phyloP scores from a whole-genome alignment of 2,329 filamentous ascomycete genomes.

The Cadophora malorum region DNA sequence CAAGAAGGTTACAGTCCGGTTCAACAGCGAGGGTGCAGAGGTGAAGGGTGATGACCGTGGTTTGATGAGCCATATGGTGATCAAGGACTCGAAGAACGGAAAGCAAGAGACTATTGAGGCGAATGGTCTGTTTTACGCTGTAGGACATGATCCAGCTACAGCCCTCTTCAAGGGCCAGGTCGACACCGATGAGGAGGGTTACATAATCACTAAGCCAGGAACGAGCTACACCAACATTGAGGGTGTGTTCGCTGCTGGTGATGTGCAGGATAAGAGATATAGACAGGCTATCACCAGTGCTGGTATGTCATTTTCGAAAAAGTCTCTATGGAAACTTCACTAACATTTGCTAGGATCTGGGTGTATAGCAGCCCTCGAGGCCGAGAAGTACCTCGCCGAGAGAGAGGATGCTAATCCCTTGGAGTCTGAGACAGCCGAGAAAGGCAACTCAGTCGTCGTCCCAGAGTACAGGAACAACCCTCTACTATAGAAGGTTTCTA shows the following conservation, averaged over 20 bases:
- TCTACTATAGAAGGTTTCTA: constrained; percentile 54
- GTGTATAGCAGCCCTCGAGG: constrained; percentile 94
- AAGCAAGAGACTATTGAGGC: constrained; percentile 84
- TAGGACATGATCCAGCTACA: constrained; percentile 95
- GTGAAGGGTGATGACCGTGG: constrained; percentile 85
- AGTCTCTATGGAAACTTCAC: constrained; percentile 24
- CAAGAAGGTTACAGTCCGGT: constrained; percentile 89
- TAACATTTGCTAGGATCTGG: constrained; percentile 70
- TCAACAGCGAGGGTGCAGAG: constrained; percentile 82
- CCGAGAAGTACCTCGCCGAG: constrained; percentile 90
- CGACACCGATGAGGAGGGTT: constrained; percentile 87
- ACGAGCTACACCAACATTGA: constrained; percentile 86
- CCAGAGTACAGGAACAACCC: constrained; percentile 70
- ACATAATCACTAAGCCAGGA: constrained; percentile 87
- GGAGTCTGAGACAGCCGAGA: constrained; percentile 49
- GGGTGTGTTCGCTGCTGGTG: constrained; percentile 94
- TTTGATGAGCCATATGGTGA: constrained; percentile 85
- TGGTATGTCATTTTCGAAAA: constrained; percentile 61
- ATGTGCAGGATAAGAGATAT: constrained; percentile 98
- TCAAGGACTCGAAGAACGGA: constrained; percentile 80
- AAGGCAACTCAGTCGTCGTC: constrained; percentile 58
- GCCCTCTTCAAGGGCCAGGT: constrained; percentile 89
- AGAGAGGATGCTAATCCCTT: constrained; percentile 46
- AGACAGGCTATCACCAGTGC: constrained; percentile 97
- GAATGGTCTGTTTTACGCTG: constrained; percentile 95